Base-by-base conservation (phyloP, 257 asterid genomes). In the Solanum pimpinellifolium region DNA sequence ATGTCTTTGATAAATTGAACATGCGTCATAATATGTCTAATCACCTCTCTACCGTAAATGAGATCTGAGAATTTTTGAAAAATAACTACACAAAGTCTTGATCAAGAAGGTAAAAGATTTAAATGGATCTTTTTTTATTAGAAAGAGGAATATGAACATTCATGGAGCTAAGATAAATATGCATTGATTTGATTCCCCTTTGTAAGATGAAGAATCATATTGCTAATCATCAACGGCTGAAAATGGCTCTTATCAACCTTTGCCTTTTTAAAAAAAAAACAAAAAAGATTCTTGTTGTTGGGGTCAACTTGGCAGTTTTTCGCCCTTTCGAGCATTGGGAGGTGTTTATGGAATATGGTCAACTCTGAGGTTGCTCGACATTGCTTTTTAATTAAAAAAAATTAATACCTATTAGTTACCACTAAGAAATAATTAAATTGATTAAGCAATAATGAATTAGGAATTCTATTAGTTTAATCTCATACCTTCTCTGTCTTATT, bases 211-310 rank as follows among this genome's bases (percentile, higher is more conserved):
- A 74, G 88, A 89, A 77, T 88, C 86, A 68, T 77, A 29, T 18
- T 87, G 85, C 35, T 39, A 41, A 76, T 80, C 33, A 60, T 85
- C 84, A 87, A 65, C 80, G 86, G 80, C 31, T 66, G 11, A 18
- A 23, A 83, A 47, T 46, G 60, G 85, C 70, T 83, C 88, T 68
- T 68, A 86, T 78, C 73, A 21, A 83, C 70, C 27, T 86, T 41
- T 25, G 9, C 18, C 86, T 42, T 83, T 70, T 81, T 52, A 15
- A 15, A 49, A 49, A 49, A 15, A 49, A 21, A 25, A 56, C 47
- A 77, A 60, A 56, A 69, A 83, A 47, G 88, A 89, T 91, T 89
- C 92, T 82, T 80, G 78, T 86, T 83, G 86, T 83, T 88, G 76
- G 87, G 86, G 86, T 88, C 86, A 85, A 41, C 84, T 69, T 62